Conservation (phyloP, 116 monocot species). For the Posidonia oceanica region DNA sequence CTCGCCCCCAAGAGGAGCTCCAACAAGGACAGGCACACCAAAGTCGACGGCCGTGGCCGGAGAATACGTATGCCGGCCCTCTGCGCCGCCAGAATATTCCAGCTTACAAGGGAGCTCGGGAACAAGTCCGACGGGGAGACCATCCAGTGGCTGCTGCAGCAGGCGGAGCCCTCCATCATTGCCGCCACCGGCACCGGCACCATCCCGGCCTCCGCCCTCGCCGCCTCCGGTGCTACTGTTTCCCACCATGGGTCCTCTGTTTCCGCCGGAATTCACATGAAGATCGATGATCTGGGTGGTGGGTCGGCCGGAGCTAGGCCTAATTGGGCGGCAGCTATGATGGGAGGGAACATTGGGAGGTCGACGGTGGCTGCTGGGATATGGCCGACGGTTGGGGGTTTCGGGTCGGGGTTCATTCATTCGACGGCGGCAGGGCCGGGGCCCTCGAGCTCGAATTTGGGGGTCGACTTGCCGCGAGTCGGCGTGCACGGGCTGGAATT, state of each 20-base stretch:
- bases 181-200: slow-evolving; percentile 31
- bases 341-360: slow-evolving; percentile 4
- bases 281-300: slow-evolving; percentile 8
- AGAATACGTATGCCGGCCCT: slow-evolving; percentile 33
- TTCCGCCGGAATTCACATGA: not conserved
- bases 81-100: slow-evolving; percentile 30
- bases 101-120: slow-evolving; percentile 26
- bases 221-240: slow-evolving; percentile 4
- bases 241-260: not conserved
- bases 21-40: slow-evolving; percentile 34
- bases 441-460: slow-evolving; percentile 11
- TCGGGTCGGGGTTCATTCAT: slow-evolving; percentile 4
- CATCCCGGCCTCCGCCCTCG: slow-evolving; percentile 20
- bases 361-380: slow-evolving; percentile 2
- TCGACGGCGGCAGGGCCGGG: not conserved
- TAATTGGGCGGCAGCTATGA: slow-evolving; percentile 4
- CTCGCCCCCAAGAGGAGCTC: slow-evolving; percentile 19
- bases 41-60: slow-evolving; percentile 27
- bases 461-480: not conserved
- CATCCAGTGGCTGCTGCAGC: slow-evolving; percentile 32
- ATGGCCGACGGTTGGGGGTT: slow-evolving; percentile 7
- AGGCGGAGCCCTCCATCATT: slow-evolving; percentile 28
- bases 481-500: slow-evolving; percentile 16
- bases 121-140: slow-evolving; percentile 32
- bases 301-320: not conserved